Conservation (phyloP, 78 protist species). For the Emiliania huxleyi region DNA sequence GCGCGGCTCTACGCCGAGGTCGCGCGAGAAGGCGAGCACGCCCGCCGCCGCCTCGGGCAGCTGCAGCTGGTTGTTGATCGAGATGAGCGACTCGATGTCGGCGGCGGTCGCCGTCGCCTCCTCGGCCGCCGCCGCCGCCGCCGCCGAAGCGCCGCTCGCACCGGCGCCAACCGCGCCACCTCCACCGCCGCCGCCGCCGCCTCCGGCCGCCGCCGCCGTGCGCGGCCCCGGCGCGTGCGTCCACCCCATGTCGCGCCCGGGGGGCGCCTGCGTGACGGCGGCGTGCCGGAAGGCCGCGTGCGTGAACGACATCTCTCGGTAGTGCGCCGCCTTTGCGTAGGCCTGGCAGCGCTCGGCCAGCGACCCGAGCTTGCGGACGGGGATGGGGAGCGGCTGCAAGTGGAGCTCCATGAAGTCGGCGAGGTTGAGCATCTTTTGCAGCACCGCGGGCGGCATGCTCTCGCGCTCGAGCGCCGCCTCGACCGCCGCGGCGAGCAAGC, state of each 20-base stretch:
- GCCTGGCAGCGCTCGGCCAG: constrained; percentile 91
- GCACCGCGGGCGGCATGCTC: constrained; percentile 81
- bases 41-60: constrained; percentile 95
- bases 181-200: too few species aligned
- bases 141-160: too few species aligned
- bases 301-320: constrained; percentile 79
- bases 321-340: constrained; percentile 96
- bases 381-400: constrained; percentile 35
- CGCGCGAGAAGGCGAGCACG: constrained; percentile 44
- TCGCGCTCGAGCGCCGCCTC: constrained; percentile 50
- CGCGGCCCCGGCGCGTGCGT: constrained; percentile 34
- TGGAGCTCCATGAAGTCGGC: constrained; percentile 95
- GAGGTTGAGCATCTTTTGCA: constrained; percentile 78
- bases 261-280: background rate
- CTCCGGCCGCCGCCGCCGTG: too few species aligned
- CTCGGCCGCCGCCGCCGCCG: background rate
- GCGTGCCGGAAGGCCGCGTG: background rate
- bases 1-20: constrained; percentile 77
- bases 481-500: constrained; percentile 16
- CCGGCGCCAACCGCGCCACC: background rate
- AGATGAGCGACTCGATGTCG: constrained; percentile 82
- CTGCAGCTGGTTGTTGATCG: constrained; percentile 87
- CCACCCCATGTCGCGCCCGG: constrained; percentile 42
- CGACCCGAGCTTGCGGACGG: constrained; percentile 70
- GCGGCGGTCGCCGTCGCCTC: background rate